A percentile compares a stretch with the other conserved stretches of the same genome.
Conservation (phyloP, 352 stramenopile genomes). For the Pythium oligandrum region DNA sequence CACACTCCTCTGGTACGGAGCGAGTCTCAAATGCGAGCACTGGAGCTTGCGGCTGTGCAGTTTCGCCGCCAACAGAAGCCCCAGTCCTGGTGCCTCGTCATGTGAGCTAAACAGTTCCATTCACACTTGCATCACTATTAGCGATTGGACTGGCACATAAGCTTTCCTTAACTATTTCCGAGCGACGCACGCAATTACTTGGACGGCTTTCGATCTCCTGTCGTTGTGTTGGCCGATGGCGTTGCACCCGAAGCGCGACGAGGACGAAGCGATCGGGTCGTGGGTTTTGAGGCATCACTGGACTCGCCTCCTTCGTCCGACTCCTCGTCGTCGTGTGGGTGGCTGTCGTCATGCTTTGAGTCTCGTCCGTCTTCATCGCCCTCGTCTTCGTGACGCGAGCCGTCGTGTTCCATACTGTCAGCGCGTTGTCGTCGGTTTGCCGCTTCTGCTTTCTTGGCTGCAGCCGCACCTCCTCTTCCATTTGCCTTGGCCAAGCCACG, state of each 20-base stretch:
- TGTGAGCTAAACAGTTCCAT: too few species aligned
- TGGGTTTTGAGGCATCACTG: slow-evolving; percentile 32
- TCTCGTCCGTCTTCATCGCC: slow-evolving; percentile 6
- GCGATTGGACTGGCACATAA: too few species aligned
- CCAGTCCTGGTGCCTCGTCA: too few species aligned
- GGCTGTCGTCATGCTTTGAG: slow-evolving; percentile 17
- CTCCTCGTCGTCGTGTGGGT: slow-evolving; percentile 19
- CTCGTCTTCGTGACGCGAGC: slow-evolving; percentile 7
- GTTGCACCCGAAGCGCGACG: slow-evolving; percentile 18
- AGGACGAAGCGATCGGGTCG: slow-evolving; percentile 51
- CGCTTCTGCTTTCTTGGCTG: not conserved
- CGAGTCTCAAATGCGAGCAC: too few species aligned
- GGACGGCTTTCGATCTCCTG: slow-evolving; percentile 13
- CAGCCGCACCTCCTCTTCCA: not conserved
- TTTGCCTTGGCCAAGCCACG: slow-evolving; percentile 7
- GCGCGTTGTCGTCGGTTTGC: slow-evolving; percentile 18
- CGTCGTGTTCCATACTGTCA: slow-evolving; percentile 16
- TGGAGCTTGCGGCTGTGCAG: too few species aligned
- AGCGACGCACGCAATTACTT: slow-evolving; percentile 18
- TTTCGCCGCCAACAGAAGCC: too few species aligned
- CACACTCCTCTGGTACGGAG: too few species aligned
- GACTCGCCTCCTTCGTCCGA: slow-evolving; percentile 36
- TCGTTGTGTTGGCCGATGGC: slow-evolving; percentile 17
- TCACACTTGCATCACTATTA: too few species aligned
- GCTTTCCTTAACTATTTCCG: too few species aligned